phyloP scores from a whole-genome alignment of 1,284 basidiomycete genomes.

The Ceraceosorus guamensis region DNA sequence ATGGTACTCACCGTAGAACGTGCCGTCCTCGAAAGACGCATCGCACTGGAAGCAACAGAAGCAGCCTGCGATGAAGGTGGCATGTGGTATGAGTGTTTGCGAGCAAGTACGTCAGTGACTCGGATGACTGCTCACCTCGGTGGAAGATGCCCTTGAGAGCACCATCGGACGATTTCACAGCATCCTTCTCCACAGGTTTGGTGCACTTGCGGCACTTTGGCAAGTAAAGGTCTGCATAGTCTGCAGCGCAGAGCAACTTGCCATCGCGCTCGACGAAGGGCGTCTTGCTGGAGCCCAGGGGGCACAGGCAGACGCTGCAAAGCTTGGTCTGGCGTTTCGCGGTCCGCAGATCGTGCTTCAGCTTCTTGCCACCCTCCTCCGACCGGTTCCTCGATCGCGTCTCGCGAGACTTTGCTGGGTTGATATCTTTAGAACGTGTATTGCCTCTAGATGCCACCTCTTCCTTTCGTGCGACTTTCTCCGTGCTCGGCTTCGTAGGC shows the following conservation, averaged over 20 bases:
- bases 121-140: constrained; percentile 1
- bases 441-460: too few relatives aligned
- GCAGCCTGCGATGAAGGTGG: constrained; percentile 12
- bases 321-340: constrained; percentile 9
- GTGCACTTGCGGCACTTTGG: constrained; percentile 36
- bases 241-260: constrained; percentile 27
- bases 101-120: not conserved
- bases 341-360: not conserved
- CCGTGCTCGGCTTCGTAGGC: too few relatives aligned
- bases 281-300: constrained; percentile 23
- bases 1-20: constrained; percentile 16
- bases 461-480: too few relatives aligned
- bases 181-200: constrained; percentile 21
- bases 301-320: constrained; percentile 30
- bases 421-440: too few relatives aligned
- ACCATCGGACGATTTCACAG: constrained; percentile 35
- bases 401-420: constrained; percentile 1
- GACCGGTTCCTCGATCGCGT: constrained; percentile 2
- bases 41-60: constrained; percentile 36
- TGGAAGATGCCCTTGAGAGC: constrained; percentile 33
- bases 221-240: constrained; percentile 34
- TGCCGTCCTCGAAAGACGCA: constrained; percentile 24
- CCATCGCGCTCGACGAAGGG: constrained; percentile 34
- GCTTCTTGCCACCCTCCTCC: not conserved
- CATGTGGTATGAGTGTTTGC: not conserved